phyloP scores from a whole-genome alignment of 352 stramenopile genomes.

The Pythium coloratum region DNA sequence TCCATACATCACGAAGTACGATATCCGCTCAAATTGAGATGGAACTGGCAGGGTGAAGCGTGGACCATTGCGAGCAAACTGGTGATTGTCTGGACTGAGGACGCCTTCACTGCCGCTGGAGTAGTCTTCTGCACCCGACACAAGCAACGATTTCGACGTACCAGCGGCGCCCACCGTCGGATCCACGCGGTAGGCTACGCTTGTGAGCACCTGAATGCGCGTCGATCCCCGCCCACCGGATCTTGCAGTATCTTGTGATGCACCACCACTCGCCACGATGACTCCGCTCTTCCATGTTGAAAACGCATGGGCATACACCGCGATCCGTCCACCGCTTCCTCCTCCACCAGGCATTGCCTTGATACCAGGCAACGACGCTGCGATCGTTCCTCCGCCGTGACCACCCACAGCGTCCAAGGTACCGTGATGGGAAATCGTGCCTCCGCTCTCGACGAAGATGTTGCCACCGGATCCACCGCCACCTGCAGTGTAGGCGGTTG shows the following conservation, averaged over 20 bases:
- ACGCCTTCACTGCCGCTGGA: slow-evolving; percentile 11
- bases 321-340: slow-evolving; percentile 83
- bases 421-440: slow-evolving; percentile 65
- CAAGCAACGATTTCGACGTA: slow-evolving; percentile 68
- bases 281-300: slow-evolving; percentile 79
- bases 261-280: slow-evolving; percentile 76
- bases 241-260: slow-evolving; percentile 43
- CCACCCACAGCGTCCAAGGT: slow-evolving; percentile 79
- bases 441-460: slow-evolving; percentile 50
- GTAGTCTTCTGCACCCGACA: slow-evolving; percentile 50
- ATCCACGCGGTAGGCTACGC: slow-evolving; percentile 57
- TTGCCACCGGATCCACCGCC: slow-evolving; percentile 58
- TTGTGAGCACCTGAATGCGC: slow-evolving; percentile 44
- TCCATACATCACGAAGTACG: slow-evolving; percentile 74
- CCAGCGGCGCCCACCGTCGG: slow-evolving; percentile 62
- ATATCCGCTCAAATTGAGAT: slow-evolving; percentile 55
- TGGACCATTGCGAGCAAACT: slow-evolving; percentile 49
- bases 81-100: slow-evolving; percentile 28
- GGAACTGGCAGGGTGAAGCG: slow-evolving; percentile 34
- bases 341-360: slow-evolving; percentile 66
- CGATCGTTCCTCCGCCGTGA: slow-evolving; percentile 59
- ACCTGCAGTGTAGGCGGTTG: slow-evolving; percentile 53
- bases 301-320: slow-evolving; percentile 92
- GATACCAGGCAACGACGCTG: slow-evolving; percentile 17
- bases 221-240: slow-evolving; percentile 41